These are phyloP conservation scores for Dalechampia spathulata DNA, from an alignment of 441 rosid species.

Conservation along the genomic window DNA sequence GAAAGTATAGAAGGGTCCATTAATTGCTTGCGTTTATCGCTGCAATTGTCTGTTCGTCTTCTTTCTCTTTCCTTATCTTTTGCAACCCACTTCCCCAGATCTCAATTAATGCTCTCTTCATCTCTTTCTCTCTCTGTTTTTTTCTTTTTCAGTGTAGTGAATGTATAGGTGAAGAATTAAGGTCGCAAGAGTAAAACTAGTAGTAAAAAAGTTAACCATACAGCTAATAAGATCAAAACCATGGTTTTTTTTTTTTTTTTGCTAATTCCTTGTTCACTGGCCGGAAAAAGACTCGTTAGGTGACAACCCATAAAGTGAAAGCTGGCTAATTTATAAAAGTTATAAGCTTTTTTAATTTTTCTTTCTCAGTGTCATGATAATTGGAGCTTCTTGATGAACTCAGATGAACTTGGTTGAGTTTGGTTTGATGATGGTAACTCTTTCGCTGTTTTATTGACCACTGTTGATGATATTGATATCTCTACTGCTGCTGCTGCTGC, in stretches of 20 bases:
- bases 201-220: slow-evolving; percentile 17
- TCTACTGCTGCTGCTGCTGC: slow-evolving; percentile 14
- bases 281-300: slow-evolving; percentile 9
- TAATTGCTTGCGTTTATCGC: slow-evolving; percentile 50
- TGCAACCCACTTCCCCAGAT: slow-evolving; percentile 33
- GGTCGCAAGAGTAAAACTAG: neutral
- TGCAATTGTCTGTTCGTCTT: slow-evolving; percentile 35
- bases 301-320: slow-evolving; percentile 11
- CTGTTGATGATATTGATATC: slow-evolving; percentile 8
- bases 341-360: neutral
- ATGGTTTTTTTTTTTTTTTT: neutral
- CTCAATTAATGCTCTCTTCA: slow-evolving; percentile 45
- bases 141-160: slow-evolving; percentile 17
- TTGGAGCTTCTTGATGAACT: slow-evolving; percentile 32
- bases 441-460: slow-evolving; percentile 1
- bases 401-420: slow-evolving; percentile 23
- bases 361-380: slow-evolving; percentile 8
- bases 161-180: slow-evolving; percentile 1
- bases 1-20: slow-evolving; percentile 22
- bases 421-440: slow-evolving; percentile 3
- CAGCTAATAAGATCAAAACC: slow-evolving; percentile 12
- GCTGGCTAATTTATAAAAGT: slow-evolving; percentile 1
- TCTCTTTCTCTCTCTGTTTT: slow-evolving; percentile 11
- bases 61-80: slow-evolving; percentile 30
- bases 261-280: neutral